These are phyloP conservation scores for Psilocybe sp. DNA, from an alignment of 768 basidiomycete species.

Conservation along the genomic window DNA sequence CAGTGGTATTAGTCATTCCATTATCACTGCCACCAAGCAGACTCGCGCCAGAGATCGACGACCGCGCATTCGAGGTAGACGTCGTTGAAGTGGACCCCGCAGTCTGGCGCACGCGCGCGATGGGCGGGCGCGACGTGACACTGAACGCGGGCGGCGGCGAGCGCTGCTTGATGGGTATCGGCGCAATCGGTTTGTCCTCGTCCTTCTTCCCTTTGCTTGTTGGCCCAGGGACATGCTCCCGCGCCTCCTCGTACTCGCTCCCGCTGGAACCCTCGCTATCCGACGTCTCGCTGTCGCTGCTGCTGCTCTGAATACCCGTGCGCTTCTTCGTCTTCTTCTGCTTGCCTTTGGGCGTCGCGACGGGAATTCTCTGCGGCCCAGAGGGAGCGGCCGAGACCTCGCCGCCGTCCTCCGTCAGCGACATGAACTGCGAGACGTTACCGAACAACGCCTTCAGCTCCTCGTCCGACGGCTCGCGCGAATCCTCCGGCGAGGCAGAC, in stretches of 20 bases:
- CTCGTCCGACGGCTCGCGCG: conserved; percentile 34
- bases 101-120: conserved; percentile 22
- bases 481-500: conserved; percentile 5
- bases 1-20: no score
- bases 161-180: conserved; percentile 58
- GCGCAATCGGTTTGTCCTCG: conserved; percentile 33
- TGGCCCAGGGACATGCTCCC: background rate
- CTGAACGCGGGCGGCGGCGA: conserved; percentile 56
- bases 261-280: conserved; percentile 17
- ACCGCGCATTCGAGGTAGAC: background rate
- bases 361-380: background rate
- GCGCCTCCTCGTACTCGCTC: conserved; percentile 10
- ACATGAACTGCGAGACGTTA: conserved; percentile 39
- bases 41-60: no score
- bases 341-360: background rate
- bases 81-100: conserved; percentile 1
- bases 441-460: conserved; percentile 42
- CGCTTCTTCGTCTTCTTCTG: no score
- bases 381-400: background rate
- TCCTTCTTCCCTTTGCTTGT: conserved; percentile 7
- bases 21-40: no score
- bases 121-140: conserved; percentile 56
- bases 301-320: conserved; percentile 3
- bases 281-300: conserved; percentile 24
- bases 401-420: conserved; percentile 9